Evolutionary conservation across 805 yeast species (phyloP).

Genomic region (Kazachstania africana): DNA sequence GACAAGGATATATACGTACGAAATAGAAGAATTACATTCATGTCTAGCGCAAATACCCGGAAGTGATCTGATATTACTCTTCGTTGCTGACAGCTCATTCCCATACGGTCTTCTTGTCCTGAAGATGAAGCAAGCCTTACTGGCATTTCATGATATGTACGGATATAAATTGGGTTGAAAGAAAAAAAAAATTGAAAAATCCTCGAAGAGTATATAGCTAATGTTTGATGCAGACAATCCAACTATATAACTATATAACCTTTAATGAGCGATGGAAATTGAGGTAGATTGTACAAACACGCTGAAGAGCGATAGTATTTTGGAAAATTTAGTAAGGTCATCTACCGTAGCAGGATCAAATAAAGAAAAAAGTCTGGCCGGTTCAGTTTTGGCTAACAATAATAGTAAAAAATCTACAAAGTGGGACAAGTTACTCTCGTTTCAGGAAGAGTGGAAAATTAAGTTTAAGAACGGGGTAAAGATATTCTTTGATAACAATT

Average conservation of each 20-base stretch:
- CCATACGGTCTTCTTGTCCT: conserved; percentile 24
- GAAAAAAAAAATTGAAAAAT: not conserved
- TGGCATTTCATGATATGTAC: conserved; percentile 13
- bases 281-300: no score
- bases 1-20: conserved; percentile 22
- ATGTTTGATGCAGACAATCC: no score
- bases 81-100: conserved; percentile 14
- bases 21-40: conserved; percentile 24
- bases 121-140: conserved; percentile 19
- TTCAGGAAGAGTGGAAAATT: conserved; percentile 47
- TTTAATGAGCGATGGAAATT: no score
- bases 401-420: not conserved
- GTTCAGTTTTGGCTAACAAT: no score
- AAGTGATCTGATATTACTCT: conserved; percentile 19
- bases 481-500: conserved; percentile 44
- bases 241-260: no score
- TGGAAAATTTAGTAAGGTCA: no score
- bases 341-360: no score
- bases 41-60: conserved; percentile 21
- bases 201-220: no score
- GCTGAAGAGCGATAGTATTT: no score
- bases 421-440: not conserved
- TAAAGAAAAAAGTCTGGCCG: no score
- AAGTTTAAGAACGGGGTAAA: conserved; percentile 41
- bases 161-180: conserved; percentile 18